A percentile compares a stretch with the other conserved stretches of the same genome.
Conservation (phyloP, 768 basidiomycete species). For the Russula ochroleuca region DNA sequence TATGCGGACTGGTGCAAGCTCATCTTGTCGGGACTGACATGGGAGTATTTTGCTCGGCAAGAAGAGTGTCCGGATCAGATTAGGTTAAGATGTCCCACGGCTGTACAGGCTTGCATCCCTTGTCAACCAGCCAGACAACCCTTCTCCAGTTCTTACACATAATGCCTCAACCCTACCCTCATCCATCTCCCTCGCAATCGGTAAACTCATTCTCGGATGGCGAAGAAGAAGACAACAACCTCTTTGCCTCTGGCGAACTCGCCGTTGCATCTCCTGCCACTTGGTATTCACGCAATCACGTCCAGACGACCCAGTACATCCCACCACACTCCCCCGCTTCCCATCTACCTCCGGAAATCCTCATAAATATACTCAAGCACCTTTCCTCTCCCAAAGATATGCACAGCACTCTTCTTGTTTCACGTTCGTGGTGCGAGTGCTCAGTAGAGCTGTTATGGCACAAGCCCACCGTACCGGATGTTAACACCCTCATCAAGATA, state of each 20-base stretch:
- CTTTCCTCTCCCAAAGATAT: conserved; percentile 73
- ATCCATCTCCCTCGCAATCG: conserved; percentile 57
- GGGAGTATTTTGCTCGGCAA: neutral
- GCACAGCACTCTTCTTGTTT: conserved; percentile 71
- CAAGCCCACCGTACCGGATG: conserved; percentile 71
- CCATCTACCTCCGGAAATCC: conserved; percentile 80
- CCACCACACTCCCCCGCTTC: conserved; percentile 53
- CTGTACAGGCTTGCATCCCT: neutral
- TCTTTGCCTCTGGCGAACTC: conserved; percentile 42
- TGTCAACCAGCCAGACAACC: conserved; percentile 7
- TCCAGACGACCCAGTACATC: conserved; percentile 27
- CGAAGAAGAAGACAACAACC: conserved; percentile 56
- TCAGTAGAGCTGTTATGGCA: conserved; percentile 95
- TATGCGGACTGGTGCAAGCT: neutral
- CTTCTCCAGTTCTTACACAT: conserved; percentile 3
- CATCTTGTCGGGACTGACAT: neutral
- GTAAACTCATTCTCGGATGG: conserved; percentile 76
- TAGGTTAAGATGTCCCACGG: conserved; percentile 21
- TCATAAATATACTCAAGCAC: conserved; percentile 88
- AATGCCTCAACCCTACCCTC: conserved; percentile 35
- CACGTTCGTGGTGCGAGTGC: conserved; percentile 92
- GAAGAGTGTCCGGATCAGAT: neutral
- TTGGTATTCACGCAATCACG: conserved; percentile 34
- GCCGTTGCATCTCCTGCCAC: conserved; percentile 54
- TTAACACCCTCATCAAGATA: conserved; percentile 72